Conservation (phyloP, 257 asterid genomes). For the Plectranthus barbatus region DNA sequence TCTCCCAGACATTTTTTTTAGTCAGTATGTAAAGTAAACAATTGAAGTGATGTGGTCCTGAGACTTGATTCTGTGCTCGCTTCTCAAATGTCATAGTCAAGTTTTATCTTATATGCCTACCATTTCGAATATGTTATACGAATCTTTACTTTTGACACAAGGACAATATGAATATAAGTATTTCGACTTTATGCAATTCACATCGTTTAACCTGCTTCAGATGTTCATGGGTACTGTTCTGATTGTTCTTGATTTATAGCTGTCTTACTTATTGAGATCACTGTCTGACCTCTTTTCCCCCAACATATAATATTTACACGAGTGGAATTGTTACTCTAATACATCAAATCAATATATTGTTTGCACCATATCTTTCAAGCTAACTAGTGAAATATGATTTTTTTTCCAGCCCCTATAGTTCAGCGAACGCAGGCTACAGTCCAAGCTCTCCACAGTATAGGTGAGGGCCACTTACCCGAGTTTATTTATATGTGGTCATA, state of each 20-base stretch:
- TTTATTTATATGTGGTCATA: no score
- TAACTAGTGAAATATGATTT: slow-evolving; percentile 5
- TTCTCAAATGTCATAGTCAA: background rate
- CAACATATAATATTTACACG: background rate
- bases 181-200: background rate
- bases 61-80: background rate
- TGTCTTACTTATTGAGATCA: background rate
- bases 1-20: no score
- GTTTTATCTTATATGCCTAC: background rate
- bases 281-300: background rate
- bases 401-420: slow-evolving; percentile 59
- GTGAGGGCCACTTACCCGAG: slow-evolving; percentile 25
- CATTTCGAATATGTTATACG: background rate
- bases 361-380: background rate
- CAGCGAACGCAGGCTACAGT: slow-evolving; percentile 72
- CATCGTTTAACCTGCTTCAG: background rate
- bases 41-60: background rate
- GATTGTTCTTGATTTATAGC: background rate
- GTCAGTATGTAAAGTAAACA: no score
- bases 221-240: background rate
- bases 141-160: background rate
- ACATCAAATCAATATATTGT: background rate
- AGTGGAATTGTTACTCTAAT: background rate
- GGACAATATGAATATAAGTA: background rate
- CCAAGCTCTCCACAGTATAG: slow-evolving; percentile 93